Evolutionary conservation across 1,139 yeast species (phyloP).

Genomic region (Hansenula anomala): DNA sequence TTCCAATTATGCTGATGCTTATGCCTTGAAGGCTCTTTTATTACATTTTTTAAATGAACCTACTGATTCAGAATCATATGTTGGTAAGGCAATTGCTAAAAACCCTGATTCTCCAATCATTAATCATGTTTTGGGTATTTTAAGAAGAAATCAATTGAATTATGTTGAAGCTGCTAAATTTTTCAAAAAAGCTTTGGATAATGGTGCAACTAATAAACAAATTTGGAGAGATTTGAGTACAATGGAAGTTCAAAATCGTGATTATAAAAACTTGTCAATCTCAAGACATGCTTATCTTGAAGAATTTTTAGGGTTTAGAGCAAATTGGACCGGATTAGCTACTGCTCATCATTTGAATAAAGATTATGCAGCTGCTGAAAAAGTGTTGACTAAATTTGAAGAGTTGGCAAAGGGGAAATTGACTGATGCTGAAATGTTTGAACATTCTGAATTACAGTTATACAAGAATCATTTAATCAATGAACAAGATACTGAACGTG

Average conservation of each 20-base stretch:
- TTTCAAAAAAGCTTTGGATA: constrained; percentile 71
- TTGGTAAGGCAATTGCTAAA: constrained; percentile 56
- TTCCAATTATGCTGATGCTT: constrained; percentile 72
- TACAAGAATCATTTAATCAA: constrained; percentile 73
- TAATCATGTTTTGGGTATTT: constrained; percentile 83
- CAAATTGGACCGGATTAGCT: constrained; percentile 90
- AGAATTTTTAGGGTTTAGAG: constrained; percentile 77
- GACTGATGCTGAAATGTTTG: constrained; percentile 62
- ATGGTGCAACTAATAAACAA: constrained; percentile 75
- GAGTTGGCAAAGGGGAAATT: constrained; percentile 64
- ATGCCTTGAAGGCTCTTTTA: constrained; percentile 80
- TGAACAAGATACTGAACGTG: constrained; percentile 34
- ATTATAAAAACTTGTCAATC: constrained; percentile 55
- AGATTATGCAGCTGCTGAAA: constrained; percentile 63
- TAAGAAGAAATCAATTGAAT: constrained; percentile 64
- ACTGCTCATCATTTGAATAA: constrained; percentile 76
- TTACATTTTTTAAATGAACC: constrained; percentile 49
- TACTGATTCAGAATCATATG: constrained; percentile 60
- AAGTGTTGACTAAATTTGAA: constrained; percentile 71
- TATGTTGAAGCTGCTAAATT: constrained; percentile 78
- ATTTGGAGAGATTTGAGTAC: constrained; percentile 79
- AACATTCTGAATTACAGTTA: constrained; percentile 74
- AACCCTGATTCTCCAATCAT: constrained; percentile 59
- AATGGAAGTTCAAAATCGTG: constrained; percentile 76
- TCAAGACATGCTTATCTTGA: constrained; percentile 71